Evolutionary conservation across 1,139 yeast species (phyloP), one percentile per base, ranked within the genome.

Genomic region (Sugiyamaella grinbergsii): DNA sequence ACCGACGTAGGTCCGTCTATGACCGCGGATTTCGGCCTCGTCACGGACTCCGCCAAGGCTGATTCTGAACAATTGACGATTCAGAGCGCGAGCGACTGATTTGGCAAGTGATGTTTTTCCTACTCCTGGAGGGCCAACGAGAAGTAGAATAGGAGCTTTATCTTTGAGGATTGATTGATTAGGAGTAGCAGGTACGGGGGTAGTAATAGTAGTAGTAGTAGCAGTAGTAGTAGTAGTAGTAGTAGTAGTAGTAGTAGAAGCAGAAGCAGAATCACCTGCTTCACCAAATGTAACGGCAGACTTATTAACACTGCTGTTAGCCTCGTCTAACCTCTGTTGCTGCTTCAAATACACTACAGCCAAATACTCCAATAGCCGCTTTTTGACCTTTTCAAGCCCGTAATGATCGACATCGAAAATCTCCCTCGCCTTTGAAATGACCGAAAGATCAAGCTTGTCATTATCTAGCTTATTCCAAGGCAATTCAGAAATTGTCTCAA

Each of bases 91-190:
- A 1, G 97, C 96, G 49, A 90, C 82, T 0, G 95, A 85, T 64
- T 83, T 83, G 2, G 96, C 96, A 54, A 90, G 74, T 2, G 96
- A 87, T 0, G 97, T 90, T 66, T 90, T 90, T 36, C 97, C 97
- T 5, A 90, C 95, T 42, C 97, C 97, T 0, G 97, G 97, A 7
- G 97, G 97, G 0, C 97, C 97, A 2, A 90, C 90, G 53, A 91
- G 74, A 69, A 89, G 77, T 42, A 91, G 74, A 45, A 89, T 88
- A 23, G 95, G 93, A 5, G 93, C 78, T 62, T 79, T 80, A 36
- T 70, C 72, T 36, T 69, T 70, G 15, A 69, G 70, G 48, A 68
- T 54, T 45, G 67, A 36, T 26, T 42, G 48, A 34, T n/a, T 20
- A 20, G 31, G 18, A n/a, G 28, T 22, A 39, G 42, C 20, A 6